Base-by-base conservation (phyloP, 1,139 yeast species). In the Suhomyces terraborum region DNA sequence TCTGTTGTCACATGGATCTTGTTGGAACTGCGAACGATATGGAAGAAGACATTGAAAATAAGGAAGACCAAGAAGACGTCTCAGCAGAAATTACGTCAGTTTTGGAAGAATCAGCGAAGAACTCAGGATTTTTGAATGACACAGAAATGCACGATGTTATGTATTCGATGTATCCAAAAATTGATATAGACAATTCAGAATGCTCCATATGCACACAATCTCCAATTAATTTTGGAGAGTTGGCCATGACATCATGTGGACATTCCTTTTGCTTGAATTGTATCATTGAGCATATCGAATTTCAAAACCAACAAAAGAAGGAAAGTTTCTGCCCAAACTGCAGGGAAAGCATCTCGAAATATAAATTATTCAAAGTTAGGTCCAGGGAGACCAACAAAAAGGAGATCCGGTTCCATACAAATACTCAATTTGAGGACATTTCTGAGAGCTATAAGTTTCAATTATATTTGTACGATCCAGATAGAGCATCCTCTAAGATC, bases 121-220 rank as follows among this genome's bases (percentile, higher is more conserved):
- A 47, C 2, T 53, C 50, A 8, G 74, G 67, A 40, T 65, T 77
- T 31, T 48, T 53, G 34, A 67, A 60, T 49, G 69, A 65, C 37
- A 58, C 59, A 22, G 69, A 59, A 36, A 55, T 64, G 35, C 61
- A 62, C 24, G 51, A 59, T 40, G 48, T 48, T 26, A 67, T 59
- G 63, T 73, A 54, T 35, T n/a, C 62, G 4, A 40, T 59, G 10
- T 59, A 59, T 36, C 35, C 45, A 2, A 43, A 44, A 30, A 49
- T 59, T 21, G 40, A 67, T 4, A 54, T 78, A n/a, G 67, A 62
- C n/a, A 73, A 73, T 3, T 61, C 79, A 1, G 96, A 89, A 58
- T 91, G 98, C 55, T 81, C 95, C 0, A 87, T 91, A 21, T 91
- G 98, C 58, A 83, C 94, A 0, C 71, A 77, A 3, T 78, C 77